These are phyloP conservation scores for Helichrysum umbraculigerum DNA, from an alignment of 129 eudicot species.

Conservation along the genomic window DNA sequence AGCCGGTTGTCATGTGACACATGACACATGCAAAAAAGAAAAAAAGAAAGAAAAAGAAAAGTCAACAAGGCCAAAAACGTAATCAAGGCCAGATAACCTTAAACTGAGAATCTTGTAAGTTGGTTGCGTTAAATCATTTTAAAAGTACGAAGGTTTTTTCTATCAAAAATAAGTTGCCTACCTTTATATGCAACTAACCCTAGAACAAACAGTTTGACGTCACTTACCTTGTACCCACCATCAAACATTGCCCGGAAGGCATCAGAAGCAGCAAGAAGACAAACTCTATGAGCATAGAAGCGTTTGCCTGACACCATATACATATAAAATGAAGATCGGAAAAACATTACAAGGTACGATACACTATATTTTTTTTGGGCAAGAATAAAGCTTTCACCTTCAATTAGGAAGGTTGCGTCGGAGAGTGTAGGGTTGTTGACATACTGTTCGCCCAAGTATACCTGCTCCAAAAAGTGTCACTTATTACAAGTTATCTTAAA, in stretches of 20 bases:
- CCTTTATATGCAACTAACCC: too few relatives aligned
- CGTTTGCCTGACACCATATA: conserved; percentile 41
- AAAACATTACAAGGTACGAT: background rate
- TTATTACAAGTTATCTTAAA: background rate
- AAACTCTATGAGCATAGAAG: conserved; percentile 65
- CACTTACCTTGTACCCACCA: conserved; percentile 60
- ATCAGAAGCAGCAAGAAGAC: conserved; percentile 70
- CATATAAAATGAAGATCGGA: background rate
- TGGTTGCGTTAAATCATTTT: too few relatives aligned
- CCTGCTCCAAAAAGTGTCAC: conserved; percentile 45
- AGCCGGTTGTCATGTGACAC: too few relatives aligned
- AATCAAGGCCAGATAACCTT: too few relatives aligned
- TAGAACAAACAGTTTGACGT: background rate
- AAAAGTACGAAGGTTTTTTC: too few relatives aligned
- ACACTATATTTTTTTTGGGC: background rate
- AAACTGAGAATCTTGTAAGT: too few relatives aligned
- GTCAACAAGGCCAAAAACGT: too few relatives aligned
- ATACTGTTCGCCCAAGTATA: conserved; percentile 80
- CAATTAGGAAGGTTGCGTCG: conserved; percentile 72
- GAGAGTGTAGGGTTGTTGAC: conserved; percentile 76
- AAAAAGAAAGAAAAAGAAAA: too few relatives aligned
- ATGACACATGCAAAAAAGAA: background rate
- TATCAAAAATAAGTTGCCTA: too few relatives aligned
- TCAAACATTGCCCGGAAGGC: conserved; percentile 78
- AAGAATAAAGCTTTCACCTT: conserved; percentile 35